Evolutionary conservation across 495 filamentous ascomycete species (phyloP), one percentile per base, ranked within the genome.

Genomic region (Aspergillus carlsbadensis): DNA sequence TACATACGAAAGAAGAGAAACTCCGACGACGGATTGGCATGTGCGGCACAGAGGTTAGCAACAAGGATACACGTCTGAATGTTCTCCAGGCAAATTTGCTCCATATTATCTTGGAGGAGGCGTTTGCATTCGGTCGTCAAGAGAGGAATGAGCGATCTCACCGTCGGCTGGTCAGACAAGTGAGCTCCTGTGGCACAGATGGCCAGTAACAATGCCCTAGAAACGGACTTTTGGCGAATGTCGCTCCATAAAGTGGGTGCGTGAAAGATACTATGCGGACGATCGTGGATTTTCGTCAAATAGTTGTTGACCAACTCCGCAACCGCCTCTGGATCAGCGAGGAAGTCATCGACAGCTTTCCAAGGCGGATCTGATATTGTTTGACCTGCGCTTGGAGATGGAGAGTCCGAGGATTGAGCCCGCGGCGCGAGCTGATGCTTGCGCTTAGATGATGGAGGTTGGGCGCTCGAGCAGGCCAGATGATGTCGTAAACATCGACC

Each of bases 231-330:
- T 7, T 37, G 5, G 10, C 50, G 50, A 15, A 53, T 26, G 4
- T 53, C 20, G 2, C 13, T 14, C 50, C 50, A 31, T 14, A 53
- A 26, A 2, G 36, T 53, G 3, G 50, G 4, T 10, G 51, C 20
- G 22, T 54, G 51, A 14, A 54, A 54, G 15, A 54, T 44, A 26
- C 51, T 54, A 10, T 54, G 51, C 10, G 51, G 37, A 20, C 51
- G 51, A 35, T 34, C 51, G 39, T 54, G 51, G 10, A 44, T 35
- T 34, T 54, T 54, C 21, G 37, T 20, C 10, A 54, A 11, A 33
- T 54, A 54, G 2, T 31, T 6, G 11, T 54, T 10, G n/a, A 31
- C 51, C 5, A 54, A 26, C 39, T 35, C 51, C 37, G 31, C 51
- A 8, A n/a, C n/a, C n/a, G n/a, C n/a, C n/a, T n/a, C n/a, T n/a